Evolutionary conservation across 2,329 filamentous ascomycete genomes (phyloP), one percentile per base, ranked within the genome.

Genomic region (Clonostachys byssicola): DNA sequence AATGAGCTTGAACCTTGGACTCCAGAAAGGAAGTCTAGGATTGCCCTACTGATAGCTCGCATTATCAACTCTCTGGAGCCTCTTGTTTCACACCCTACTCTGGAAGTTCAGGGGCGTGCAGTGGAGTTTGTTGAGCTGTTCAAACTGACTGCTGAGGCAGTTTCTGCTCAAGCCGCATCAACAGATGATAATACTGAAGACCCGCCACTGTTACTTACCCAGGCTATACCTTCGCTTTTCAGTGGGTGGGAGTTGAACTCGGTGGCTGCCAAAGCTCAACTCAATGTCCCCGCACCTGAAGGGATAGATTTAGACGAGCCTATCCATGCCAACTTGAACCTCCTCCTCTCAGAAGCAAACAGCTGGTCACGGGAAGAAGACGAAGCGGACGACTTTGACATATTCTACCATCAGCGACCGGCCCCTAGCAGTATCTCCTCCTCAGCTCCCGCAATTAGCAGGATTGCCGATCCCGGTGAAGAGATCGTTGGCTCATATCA

Each of bases 71-170:
- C 89, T 43, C 72, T 96, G 18, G 92, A 97, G 57, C 81, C 85
- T 1, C 67, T 97, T 14, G 83, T 85, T 1, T 75, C 85, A 39
- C 90, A 97, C 62, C 92, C 92, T 0, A 89, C 85, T 57, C 75
- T 99, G 2, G 94, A 99, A 62, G 91, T 99, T 5, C 94, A 99
- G 67, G 94, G 97, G 65, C 83, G 94, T 48, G 87, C 92, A 4
- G 92, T 96, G 2, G 92, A 96, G 61, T 95, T 96, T 56, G 78
- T 91, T 0, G 94, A 99, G 62, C 75, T 97, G 12, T 81, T 97
- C 58, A 90, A 90, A 49, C 75, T 99, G 41, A 90, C 89, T 3
- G 83, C 85, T 2, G 94, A 99, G 68, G 91, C 92, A 13, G 81
- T 81, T 4, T 78, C 83, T 9, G 83, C 77, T 2, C 87, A 92